Conservation (phyloP, 192 early-diverging fungal genomes). For the Gigaspora rosea region DNA sequence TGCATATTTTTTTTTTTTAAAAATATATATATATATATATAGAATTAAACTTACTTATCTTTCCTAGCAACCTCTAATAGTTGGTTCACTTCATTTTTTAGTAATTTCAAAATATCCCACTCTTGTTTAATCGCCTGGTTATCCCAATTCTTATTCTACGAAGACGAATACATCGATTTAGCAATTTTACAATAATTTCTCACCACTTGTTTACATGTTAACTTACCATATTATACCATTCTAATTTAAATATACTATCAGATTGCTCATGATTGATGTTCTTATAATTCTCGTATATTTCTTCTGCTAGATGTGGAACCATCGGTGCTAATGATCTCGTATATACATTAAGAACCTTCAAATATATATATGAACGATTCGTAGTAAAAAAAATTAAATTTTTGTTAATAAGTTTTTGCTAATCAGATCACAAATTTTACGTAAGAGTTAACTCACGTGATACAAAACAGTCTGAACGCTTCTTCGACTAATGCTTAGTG, state of each 20-base stretch:
- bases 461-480: constrained; percentile 67
- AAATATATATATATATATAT: neutral
- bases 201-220: neutral
- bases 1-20: neutral
- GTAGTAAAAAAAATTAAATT: neutral
- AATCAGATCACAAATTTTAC: neutral
- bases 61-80: constrained; percentile 54
- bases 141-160: constrained; percentile 45
- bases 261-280: constrained; percentile 40
- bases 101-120: constrained; percentile 45
- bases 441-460: constrained; percentile 44
- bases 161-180: neutral
- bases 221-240: constrained; percentile 57
- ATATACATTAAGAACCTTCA: constrained; percentile 61
- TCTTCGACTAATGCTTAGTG: constrained; percentile 47
- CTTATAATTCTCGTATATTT: constrained; percentile 68
- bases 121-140: constrained; percentile 44
- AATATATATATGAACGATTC: neutral
- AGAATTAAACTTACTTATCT: constrained; percentile 44
- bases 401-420: neutral
- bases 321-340: constrained; percentile 65
- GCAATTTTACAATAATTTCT: neutral
- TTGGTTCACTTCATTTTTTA: constrained; percentile 53
- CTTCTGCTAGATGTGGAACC: constrained; percentile 67
- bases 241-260: constrained; percentile 59